Evolutionary conservation across 1,139 yeast species (phyloP).

Genomic region (Hyphopichia wangnamkhiaoensis): DNA sequence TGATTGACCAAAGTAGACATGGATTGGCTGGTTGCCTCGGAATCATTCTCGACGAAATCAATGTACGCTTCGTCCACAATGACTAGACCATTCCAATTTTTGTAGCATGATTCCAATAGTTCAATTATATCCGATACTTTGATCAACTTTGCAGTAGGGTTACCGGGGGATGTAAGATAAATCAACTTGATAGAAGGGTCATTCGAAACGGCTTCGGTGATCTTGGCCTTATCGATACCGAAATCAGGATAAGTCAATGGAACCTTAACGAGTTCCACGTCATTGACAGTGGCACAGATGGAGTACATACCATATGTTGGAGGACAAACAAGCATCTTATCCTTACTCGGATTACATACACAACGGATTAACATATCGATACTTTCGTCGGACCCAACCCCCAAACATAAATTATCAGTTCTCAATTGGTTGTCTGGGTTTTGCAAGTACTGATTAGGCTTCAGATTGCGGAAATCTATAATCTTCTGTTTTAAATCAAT

Average conservation of each 20-base stretch:
- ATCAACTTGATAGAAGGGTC: constrained; percentile 71
- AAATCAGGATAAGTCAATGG: constrained; percentile 62
- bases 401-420: constrained; percentile 78
- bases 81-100: constrained; percentile 72
- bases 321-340: constrained; percentile 82
- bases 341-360: constrained; percentile 78
- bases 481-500: constrained; percentile 71
- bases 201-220: constrained; percentile 48
- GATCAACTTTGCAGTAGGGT: constrained; percentile 81
- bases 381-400: constrained; percentile 97
- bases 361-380: constrained; percentile 88
- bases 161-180: constrained; percentile 97
- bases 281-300: constrained; percentile 88
- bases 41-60: constrained; percentile 60
- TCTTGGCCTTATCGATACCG: constrained; percentile 62
- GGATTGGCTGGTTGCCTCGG: constrained; percentile 45
- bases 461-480: constrained; percentile 66
- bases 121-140: constrained; percentile 48
- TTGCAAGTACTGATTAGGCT: constrained; percentile 28
- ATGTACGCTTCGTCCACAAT: constrained; percentile 95
- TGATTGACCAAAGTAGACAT: constrained; percentile 78
- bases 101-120: constrained; percentile 46
- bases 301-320: constrained; percentile 98
- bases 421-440: constrained; percentile 33
- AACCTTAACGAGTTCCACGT: constrained; percentile 72